A percentile compares a stretch with the other conserved stretches of the same genome.
These are phyloP conservation scores for Pinus albicaulis DNA, from an alignment of 75 land plant species.

Conservation along the genomic window DNA sequence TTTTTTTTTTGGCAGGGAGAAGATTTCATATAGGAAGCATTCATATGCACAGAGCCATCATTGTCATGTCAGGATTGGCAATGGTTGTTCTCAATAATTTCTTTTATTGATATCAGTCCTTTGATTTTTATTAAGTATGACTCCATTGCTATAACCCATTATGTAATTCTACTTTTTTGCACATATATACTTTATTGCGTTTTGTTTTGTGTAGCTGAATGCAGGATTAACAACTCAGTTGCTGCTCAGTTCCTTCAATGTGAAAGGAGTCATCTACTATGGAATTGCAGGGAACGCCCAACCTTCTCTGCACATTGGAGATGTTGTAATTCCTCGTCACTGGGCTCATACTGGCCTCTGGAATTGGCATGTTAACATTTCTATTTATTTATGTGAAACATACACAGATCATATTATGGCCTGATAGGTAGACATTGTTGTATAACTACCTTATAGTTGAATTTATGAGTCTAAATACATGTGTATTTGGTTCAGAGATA, in stretches of 20 bases:
- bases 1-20: slow-evolving; percentile 16
- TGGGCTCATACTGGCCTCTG: slow-evolving; percentile 79
- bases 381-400: no score
- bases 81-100: slow-evolving; percentile 33
- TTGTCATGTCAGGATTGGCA: slow-evolving; percentile 44
- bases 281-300: slow-evolving; percentile 69
- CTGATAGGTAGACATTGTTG: no score
- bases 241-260: not conserved
- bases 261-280: slow-evolving; percentile 47
- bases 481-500: slow-evolving; percentile 28
- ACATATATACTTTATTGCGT: no score
- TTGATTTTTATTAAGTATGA: not conserved
- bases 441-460: not conserved
- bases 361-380: slow-evolving; percentile 59
- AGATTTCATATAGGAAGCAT: slow-evolving; percentile 6
- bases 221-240: slow-evolving; percentile 21
- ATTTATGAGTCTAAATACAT: not conserved
- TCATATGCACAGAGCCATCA: slow-evolving; percentile 23
- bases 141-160: no score
- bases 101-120: not conserved
- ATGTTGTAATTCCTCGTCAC: slow-evolving; percentile 48
- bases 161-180: not conserved
- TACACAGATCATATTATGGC: no score
- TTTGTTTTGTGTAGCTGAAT: slow-evolving; percentile 37
- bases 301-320: slow-evolving; percentile 40